phyloP scores from a whole-genome alignment of 352 stramenopile genomes.

The Elongisporangium senticosum region DNA sequence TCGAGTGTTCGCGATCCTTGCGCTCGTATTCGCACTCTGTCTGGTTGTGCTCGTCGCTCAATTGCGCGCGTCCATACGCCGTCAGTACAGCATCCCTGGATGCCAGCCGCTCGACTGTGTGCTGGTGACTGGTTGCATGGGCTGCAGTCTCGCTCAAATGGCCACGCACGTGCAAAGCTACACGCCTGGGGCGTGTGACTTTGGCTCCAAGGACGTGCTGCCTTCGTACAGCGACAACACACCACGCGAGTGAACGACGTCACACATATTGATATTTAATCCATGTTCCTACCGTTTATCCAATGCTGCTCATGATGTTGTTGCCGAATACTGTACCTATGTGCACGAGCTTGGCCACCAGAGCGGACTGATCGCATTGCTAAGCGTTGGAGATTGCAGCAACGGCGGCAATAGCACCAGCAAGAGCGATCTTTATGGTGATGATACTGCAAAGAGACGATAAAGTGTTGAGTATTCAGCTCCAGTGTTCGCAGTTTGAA shows the following conservation, averaged over 20 bases:
- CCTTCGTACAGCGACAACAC: background rate
- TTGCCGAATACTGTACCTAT: too few species aligned
- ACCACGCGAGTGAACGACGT: background rate
- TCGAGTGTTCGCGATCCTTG: background rate
- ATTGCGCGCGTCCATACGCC: background rate
- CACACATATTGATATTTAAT: background rate
- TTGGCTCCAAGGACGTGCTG: conserved; percentile 6
- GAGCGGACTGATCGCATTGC: conserved; percentile 10
- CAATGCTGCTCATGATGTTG: too few species aligned
- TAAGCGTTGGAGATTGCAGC: background rate
- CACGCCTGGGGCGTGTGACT: conserved; percentile 27
- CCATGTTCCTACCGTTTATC: background rate
- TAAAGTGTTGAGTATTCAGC: background rate
- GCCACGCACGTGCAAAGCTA: conserved; percentile 47
- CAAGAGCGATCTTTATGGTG: conserved; percentile 14
- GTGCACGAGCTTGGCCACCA: conserved; percentile 14
- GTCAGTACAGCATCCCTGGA: conserved; percentile 7
- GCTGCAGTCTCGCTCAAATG: conserved; percentile 38
- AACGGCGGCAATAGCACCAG: conserved; percentile 3
- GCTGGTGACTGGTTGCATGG: conserved; percentile 10
- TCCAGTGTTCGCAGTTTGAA: too few species aligned
- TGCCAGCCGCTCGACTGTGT: conserved; percentile 8
- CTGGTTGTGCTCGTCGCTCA: background rate
- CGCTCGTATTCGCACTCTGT: background rate
- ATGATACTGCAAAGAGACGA: background rate